phyloP scores from a whole-genome alignment of 805 yeast species.

The Candida patagonica region DNA sequence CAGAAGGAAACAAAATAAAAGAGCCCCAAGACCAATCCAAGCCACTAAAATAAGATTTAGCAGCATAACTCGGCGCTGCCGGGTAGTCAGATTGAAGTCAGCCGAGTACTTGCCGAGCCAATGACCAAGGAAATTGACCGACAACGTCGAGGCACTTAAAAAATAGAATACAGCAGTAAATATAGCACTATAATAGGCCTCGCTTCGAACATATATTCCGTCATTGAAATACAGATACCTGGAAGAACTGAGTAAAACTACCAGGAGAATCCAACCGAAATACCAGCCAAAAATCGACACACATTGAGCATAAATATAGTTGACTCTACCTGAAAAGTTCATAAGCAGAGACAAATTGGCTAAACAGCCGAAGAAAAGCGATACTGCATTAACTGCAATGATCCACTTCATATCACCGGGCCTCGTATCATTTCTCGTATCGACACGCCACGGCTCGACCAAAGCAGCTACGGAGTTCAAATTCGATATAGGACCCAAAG shows the following conservation, averaged over 20 bases:
- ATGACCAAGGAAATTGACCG: slow-evolving; percentile 57
- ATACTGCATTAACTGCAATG: slow-evolving; percentile 48
- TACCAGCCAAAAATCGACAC: slow-evolving; percentile 60
- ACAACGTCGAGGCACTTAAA: slow-evolving; percentile 42
- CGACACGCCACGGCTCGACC: slow-evolving; percentile 57
- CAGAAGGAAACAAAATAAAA: slow-evolving; percentile 40
- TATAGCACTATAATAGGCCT: slow-evolving; percentile 75
- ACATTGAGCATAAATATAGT: slow-evolving; percentile 52
- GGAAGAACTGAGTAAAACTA: slow-evolving; percentile 39
- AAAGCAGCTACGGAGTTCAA: slow-evolving; percentile 64
- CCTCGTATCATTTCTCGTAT: slow-evolving; percentile 15
- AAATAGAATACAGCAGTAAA: slow-evolving; percentile 57
- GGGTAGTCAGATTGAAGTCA: slow-evolving; percentile 51
- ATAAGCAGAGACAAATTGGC: slow-evolving; percentile 63
- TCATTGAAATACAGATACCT: slow-evolving; percentile 25
- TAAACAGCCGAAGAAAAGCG: slow-evolving; percentile 52
- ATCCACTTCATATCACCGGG: slow-evolving; percentile 34
- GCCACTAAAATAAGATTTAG: slow-evolving; percentile 55
- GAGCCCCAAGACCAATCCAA: slow-evolving; percentile 70
- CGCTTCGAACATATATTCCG: slow-evolving; percentile 26
- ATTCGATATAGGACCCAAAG: slow-evolving; percentile 71
- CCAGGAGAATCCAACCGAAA: slow-evolving; percentile 44
- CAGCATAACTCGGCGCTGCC: slow-evolving; percentile 66
- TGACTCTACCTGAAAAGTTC: slow-evolving; percentile 50
- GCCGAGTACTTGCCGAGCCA: slow-evolving; percentile 53